phyloP scores from a whole-genome alignment of 306 rosid genomes.

The Begonia masoniana region DNA sequence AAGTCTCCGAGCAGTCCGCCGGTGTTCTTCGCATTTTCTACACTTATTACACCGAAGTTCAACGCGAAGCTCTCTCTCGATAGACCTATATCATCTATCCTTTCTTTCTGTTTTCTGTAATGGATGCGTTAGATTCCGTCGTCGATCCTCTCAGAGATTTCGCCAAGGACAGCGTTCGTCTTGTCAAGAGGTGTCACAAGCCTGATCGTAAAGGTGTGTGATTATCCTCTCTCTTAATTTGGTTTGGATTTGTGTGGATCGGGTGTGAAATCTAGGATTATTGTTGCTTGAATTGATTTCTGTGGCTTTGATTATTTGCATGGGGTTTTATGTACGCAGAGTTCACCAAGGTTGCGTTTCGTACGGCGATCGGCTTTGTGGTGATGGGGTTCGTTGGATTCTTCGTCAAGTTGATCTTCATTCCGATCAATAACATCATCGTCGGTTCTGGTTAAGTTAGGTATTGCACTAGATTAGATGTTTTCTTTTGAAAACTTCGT shows the following conservation, averaged over 20 bases:
- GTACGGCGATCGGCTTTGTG: conserved; percentile 42
- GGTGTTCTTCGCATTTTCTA: background rate
- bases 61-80: background rate
- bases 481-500: background rate
- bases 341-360: conserved; percentile 39
- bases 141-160: conserved; percentile 46
- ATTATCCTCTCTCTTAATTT: background rate
- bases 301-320: conserved; percentile 1
- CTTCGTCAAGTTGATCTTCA: conserved; percentile 40
- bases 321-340: conserved; percentile 16
- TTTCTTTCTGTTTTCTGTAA: conserved; percentile 1
- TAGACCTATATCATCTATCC: background rate
- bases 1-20: background rate
- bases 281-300: background rate
- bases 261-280: background rate
- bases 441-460: conserved; percentile 35
- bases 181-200: conserved; percentile 45
- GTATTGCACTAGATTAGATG: conserved; percentile 3
- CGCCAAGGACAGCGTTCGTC: conserved; percentile 42
- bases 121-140: conserved; percentile 42
- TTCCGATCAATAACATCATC: conserved; percentile 45
- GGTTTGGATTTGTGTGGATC: conserved; percentile 5
- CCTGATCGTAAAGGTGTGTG: conserved; percentile 39
- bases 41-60: background rate
- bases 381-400: conserved; percentile 53